Evolutionary conservation across 2,329 filamentous ascomycete genomes (phyloP).

Genomic region (Rutstroemia sp.): DNA sequence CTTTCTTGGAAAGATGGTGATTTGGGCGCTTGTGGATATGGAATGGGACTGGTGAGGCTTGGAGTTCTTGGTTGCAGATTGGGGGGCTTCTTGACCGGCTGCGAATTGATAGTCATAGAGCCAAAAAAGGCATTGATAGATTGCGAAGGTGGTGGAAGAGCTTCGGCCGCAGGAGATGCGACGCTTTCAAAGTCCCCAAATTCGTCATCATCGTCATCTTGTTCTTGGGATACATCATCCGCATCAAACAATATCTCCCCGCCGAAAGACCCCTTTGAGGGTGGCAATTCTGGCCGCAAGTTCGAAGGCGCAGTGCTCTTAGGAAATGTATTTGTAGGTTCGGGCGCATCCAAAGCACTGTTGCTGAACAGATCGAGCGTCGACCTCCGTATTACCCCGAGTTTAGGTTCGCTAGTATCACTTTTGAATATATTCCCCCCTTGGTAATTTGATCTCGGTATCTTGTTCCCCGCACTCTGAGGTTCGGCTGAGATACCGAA

Average conservation of each 20-base stretch:
- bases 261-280: constrained; percentile 14
- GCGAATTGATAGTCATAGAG: constrained; percentile 22
- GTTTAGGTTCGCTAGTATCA: constrained; percentile 9
- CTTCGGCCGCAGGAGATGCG: constrained; percentile 21
- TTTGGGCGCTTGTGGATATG: constrained; percentile 41
- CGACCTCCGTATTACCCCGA: constrained; percentile 18
- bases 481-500: constrained; percentile 17
- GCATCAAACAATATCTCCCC: constrained; percentile 31
- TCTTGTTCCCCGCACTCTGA: constrained; percentile 6
- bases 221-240: constrained; percentile 28
- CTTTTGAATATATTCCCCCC: constrained; percentile 1
- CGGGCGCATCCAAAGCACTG: constrained; percentile 13
- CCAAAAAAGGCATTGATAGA: constrained; percentile 29
- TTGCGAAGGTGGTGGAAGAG: constrained; percentile 12
- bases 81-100: constrained; percentile 26
- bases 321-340: not conserved
- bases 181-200: constrained; percentile 63
- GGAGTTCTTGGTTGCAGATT: constrained; percentile 31
- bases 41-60: constrained; percentile 22
- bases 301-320: constrained; percentile 6
- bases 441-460: constrained; percentile 12
- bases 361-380: constrained; percentile 24
- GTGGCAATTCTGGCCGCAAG: not conserved
- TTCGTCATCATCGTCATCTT: constrained; percentile 48
- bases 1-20: constrained; percentile 46